Base-by-base conservation (phyloP, 345 rosid genomes). In the Atalantia buxifolia region DNA sequence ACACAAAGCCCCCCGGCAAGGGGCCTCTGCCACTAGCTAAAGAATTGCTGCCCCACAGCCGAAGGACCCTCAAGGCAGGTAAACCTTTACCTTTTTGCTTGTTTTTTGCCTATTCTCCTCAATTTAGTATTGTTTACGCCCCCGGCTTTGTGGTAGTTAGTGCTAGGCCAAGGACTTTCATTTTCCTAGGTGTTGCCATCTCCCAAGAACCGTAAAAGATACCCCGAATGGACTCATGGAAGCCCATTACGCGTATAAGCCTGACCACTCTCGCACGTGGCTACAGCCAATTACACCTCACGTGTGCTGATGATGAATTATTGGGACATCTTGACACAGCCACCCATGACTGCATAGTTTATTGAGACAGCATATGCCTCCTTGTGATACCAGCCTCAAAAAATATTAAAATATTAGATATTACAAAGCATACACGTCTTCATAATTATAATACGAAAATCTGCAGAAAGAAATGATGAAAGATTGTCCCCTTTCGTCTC, bases 141-240 rank as follows among this genome's bases (percentile, higher is more conserved):
- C 50, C 50, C 50, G 16, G 50, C 18, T 13, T 13, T 45, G 50
- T 3, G 4, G 50, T 8, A 19, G 48, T 38, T 38, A 14, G 67
- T 35, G 16, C 42, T 18, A 55, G 59, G 55, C 7, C 5, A 25
- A 31, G 19, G 7, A 30, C 81, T 79, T 61, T 74, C 86, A 36
- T 77, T 71, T 70, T 48, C 74, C 79, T 28, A 75, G 72, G 57
- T 4, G 38, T 2, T 65, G 67, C 35, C 70, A 59, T 25, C 81
- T 45, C 70, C 40, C 31, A 40, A 21, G 24, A 68, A 74, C 24
- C 10, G 45, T 76, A 3, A 40, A 35, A 7, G 69, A 42, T 14
- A 0, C 64, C 78, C 40, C 3, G 18, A 4, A 35, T 9, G 4
- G 10, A 21, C 48, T 7, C 27, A 21, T 18, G 45, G 45, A 33